A percentile compares a stretch with the other conserved stretches of the same genome.
These are phyloP conservation scores for Candida boleticola DNA, from an alignment of 805 yeast species.

Conservation along the genomic window DNA sequence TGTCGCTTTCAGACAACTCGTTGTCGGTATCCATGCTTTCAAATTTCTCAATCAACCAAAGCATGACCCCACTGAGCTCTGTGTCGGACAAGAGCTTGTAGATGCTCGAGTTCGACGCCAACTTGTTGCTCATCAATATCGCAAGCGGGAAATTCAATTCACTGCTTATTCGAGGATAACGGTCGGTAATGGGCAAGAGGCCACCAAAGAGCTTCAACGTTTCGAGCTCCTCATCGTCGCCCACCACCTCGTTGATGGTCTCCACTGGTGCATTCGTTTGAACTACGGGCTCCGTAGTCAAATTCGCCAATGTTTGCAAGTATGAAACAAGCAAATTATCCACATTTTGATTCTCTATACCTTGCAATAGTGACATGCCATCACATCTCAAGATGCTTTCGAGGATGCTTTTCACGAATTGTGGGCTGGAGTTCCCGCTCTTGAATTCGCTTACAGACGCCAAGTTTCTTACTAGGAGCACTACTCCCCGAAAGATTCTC, in stretches of 20 bases:
- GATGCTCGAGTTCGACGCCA: too few species aligned
- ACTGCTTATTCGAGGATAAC: too few species aligned
- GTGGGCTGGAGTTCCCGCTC: neutral
- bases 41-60: conserved; percentile 6
- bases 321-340: conserved; percentile 11
- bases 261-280: too few species aligned
- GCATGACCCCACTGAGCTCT: neutral
- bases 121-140: too few species aligned
- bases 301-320: conserved; percentile 22
- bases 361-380: too few species aligned
- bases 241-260: too few species aligned
- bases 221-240: too few species aligned
- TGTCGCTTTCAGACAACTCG: conserved; percentile 11
- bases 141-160: too few species aligned
- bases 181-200: too few species aligned
- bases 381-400: neutral
- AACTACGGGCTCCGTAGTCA: neutral
- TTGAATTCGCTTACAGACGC: conserved; percentile 10
- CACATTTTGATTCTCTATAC: neutral
- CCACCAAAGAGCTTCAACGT: too few species aligned
- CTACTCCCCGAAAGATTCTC: conserved; percentile 45
- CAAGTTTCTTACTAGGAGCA: conserved; percentile 50
- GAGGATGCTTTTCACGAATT: neutral
- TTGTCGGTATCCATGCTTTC: conserved; percentile 12
- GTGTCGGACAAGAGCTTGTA: neutral